Percentiles rank a stretch among this genome's conserved stretches.
phyloP scores from a whole-genome alignment of 352 stramenopile genomes.

The Achlya hypogyna region DNA sequence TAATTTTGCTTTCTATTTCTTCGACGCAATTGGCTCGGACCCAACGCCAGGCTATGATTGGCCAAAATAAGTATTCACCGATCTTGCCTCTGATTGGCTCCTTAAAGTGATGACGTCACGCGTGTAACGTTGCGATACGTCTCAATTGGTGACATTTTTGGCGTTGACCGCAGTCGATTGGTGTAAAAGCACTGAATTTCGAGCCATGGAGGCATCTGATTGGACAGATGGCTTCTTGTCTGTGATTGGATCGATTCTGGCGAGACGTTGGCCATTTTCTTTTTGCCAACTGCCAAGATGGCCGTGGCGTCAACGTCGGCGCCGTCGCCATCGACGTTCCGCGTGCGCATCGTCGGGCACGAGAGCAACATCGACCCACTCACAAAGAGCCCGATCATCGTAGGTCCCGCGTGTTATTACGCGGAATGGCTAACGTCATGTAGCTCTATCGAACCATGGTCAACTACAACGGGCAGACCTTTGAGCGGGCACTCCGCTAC shows the following conservation, averaged over 20 bases:
- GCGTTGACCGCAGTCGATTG: neutral
- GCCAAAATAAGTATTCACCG: too few relatives aligned
- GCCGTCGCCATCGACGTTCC: neutral
- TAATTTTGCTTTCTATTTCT: too few relatives aligned
- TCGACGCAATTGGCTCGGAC: too few relatives aligned
- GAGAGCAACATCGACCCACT: neutral
- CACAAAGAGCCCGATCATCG: constrained; percentile 11
- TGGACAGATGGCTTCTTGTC: neutral
- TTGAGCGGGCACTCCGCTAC: constrained; percentile 18
- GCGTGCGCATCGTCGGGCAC: constrained; percentile 13
- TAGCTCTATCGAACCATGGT: constrained; percentile 18
- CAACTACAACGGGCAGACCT: constrained; percentile 16
- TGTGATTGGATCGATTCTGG: neutral
- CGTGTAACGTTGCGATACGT: too few relatives aligned
- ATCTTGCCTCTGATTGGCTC: too few relatives aligned
- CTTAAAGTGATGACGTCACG: too few relatives aligned
- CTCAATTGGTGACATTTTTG: neutral
- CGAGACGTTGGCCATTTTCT: neutral
- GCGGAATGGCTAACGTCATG: neutral
- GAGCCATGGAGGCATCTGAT: neutral
- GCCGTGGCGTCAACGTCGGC: neutral
- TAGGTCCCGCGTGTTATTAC: neutral
- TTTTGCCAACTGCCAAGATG: neutral
- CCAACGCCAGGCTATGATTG: too few relatives aligned
- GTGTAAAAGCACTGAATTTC: neutral